Evolutionary conservation across 2,329 filamentous ascomycete species (phyloP).

Genomic region (Davidsoniella eucalypti): DNA sequence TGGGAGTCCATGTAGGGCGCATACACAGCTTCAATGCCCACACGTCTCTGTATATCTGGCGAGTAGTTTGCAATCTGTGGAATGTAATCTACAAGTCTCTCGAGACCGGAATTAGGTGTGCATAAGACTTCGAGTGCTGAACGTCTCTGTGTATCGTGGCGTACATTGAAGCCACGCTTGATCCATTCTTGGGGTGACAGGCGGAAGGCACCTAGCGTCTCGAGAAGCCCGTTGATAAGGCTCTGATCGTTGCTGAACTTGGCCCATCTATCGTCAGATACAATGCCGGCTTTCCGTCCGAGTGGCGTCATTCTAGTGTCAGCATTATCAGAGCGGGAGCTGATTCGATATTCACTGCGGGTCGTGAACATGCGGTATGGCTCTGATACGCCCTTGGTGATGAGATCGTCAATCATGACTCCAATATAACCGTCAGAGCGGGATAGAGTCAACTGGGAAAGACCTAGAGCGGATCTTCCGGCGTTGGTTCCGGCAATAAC

Average conservation of each 20-base stretch:
- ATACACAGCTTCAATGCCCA: constrained; percentile 71
- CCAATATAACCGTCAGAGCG: constrained; percentile 90
- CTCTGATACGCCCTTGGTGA: constrained; percentile 92
- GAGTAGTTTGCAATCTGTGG: constrained; percentile 39
- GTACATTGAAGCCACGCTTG: constrained; percentile 50
- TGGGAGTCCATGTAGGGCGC: constrained; percentile 73
- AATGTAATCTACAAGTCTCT: constrained; percentile 40
- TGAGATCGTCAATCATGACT: constrained; percentile 95
- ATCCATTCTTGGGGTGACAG: constrained; percentile 51
- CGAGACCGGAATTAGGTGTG: constrained; percentile 40
- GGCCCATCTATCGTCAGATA: constrained; percentile 64
- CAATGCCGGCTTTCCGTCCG: constrained; percentile 59
- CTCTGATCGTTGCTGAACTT: constrained; percentile 47
- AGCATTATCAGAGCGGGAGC: constrained; percentile 81
- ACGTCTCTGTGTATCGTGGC: constrained; percentile 48
- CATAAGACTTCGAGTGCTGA: constrained; percentile 68
- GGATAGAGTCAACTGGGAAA: constrained; percentile 49
- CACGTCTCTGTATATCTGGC: constrained; percentile 44
- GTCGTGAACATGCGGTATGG: constrained; percentile 98
- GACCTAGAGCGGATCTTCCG: constrained; percentile 56
- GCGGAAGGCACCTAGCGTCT: constrained; percentile 38
- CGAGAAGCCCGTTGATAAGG: constrained; percentile 51
- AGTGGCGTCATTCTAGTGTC: constrained; percentile 70
- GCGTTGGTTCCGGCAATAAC: constrained; percentile 89
- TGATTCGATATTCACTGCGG: constrained; percentile 89